Evolutionary conservation across 345 rosid species (phyloP).

Genomic region (Clausena lansium): DNA sequence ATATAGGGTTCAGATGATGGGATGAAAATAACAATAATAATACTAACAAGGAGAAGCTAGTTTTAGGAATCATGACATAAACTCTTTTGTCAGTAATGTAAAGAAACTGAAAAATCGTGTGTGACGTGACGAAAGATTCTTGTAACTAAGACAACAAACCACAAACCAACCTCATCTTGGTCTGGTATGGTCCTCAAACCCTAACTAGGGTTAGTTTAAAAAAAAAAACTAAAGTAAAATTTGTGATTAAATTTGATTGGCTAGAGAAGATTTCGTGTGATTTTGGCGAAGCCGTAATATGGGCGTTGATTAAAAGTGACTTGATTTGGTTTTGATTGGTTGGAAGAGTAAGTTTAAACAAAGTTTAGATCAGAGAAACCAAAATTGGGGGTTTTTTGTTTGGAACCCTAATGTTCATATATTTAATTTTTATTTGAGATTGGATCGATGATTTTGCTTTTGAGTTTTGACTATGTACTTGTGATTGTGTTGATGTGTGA

Average conservation of each 20-base stretch:
- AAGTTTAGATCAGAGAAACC: conserved; percentile 16
- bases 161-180: conserved; percentile 34
- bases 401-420: too few species aligned
- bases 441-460: conserved; percentile 10
- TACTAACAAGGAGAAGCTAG: conserved; percentile 4
- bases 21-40: neutral
- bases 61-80: conserved; percentile 39
- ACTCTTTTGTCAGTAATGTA: conserved; percentile 57
- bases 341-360: conserved; percentile 20
- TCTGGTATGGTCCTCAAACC: conserved; percentile 36
- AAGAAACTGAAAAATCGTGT: conserved; percentile 50
- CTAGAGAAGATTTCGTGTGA: conserved; percentile 25
- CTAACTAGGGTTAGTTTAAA: conserved; percentile 19
- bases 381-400: conserved; percentile 6
- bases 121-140: conserved; percentile 83
- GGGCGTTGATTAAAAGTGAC: conserved; percentile 20
- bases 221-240: conserved; percentile 3
- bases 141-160: conserved; percentile 40
- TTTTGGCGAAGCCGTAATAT: conserved; percentile 37
- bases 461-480: conserved; percentile 18
- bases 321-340: conserved; percentile 28
- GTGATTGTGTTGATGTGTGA: conserved; percentile 23
- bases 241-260: conserved; percentile 24
- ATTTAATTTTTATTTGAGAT: too few species aligned
- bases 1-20: conserved; percentile 26